These are phyloP conservation scores for Aureobasidium lini DNA, from an alignment of 2,329 filamentous ascomycete species.

Conservation along the genomic window DNA sequence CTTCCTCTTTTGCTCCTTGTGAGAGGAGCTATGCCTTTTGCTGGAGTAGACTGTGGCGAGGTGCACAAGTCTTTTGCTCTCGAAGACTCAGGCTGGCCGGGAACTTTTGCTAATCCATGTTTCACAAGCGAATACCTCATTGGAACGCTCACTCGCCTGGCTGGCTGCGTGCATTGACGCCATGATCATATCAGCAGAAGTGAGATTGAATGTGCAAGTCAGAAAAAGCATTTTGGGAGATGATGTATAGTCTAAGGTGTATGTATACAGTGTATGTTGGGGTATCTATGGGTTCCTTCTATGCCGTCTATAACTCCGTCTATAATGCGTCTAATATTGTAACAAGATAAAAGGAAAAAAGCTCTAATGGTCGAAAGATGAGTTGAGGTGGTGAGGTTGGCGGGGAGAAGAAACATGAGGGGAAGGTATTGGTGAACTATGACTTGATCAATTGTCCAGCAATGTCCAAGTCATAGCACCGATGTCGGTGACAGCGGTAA, in stretches of 20 bases:
- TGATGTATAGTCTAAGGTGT: not conserved
- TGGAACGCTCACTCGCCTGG: too few relatives aligned
- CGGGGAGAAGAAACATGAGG: not conserved
- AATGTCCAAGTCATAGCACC: not conserved
- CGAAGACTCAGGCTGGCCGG: too few relatives aligned
- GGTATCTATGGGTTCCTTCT: slow-evolving; percentile 1
- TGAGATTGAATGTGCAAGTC: too few relatives aligned
- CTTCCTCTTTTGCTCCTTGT: not conserved
- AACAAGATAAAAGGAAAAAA: not conserved
- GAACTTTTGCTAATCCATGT: too few relatives aligned
- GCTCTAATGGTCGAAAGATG: not conserved
- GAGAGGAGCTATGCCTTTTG: too few relatives aligned
- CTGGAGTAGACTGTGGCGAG: too few relatives aligned
- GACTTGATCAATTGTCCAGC: slow-evolving; percentile 8
- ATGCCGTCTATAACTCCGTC: slow-evolving; percentile 2
- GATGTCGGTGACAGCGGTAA: not conserved
- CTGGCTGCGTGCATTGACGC: too few relatives aligned
- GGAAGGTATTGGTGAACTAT: not conserved
- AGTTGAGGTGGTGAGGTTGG: not conserved
- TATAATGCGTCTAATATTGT: slow-evolving; percentile 1
- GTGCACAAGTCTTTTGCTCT: too few relatives aligned
- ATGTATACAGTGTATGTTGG: not conserved
- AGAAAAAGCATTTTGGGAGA: too few relatives aligned
- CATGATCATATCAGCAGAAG: too few relatives aligned
- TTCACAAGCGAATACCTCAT: too few relatives aligned